Base-by-base conservation (phyloP, 495 filamentous ascomycete species). In the Cetradonia linearis region DNA sequence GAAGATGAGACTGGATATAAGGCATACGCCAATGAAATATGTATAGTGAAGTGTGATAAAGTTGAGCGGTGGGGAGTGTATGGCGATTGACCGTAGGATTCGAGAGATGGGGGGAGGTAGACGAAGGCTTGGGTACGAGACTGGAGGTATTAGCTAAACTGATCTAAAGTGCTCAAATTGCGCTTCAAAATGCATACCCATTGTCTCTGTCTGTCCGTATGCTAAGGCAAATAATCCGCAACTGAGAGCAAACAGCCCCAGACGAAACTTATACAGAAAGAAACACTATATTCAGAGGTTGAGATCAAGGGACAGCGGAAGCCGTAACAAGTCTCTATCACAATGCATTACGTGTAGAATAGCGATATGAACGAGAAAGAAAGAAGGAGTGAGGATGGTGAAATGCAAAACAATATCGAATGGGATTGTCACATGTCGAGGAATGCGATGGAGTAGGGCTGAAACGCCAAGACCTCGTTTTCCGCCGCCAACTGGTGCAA, bases 21-120 rank as follows among this genome's bases (percentile, higher is more conserved):
- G 65, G 44, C 77, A 82, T 27, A 82, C 79, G 5, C 72, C 57
- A 63, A 91, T 78, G 70, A 94, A 94, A 71, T 94, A 94, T 60
- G 77, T 71, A 78, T 92, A 86, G 68, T 87, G 83, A 36, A 90
- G 66, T 0, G 84, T 88, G 68, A 92, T 84, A 71, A 91, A 94
- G 69, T 91, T 91, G 58, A 84, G 70, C 0, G 79, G 77, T 10
- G 84, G 82, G 20, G 83, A 63, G 60, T 70, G 60, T 8, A 33
- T 2, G 14, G 40, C 20, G 30, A 67, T 59, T 30, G 37, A 58
- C 11, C 36, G 46, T 20, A 56, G 42, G 31, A 58, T 34, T 33
- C 55, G 65, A 5, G 62, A 55, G n/a, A 65, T 7, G 20, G 59
- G 40, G 11, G 54, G 25, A 56, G 40, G 56, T 28, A 58, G 40